Conservation (phyloP, 176 grass and related monocot species). For the Paspalum vaginatum region DNA sequence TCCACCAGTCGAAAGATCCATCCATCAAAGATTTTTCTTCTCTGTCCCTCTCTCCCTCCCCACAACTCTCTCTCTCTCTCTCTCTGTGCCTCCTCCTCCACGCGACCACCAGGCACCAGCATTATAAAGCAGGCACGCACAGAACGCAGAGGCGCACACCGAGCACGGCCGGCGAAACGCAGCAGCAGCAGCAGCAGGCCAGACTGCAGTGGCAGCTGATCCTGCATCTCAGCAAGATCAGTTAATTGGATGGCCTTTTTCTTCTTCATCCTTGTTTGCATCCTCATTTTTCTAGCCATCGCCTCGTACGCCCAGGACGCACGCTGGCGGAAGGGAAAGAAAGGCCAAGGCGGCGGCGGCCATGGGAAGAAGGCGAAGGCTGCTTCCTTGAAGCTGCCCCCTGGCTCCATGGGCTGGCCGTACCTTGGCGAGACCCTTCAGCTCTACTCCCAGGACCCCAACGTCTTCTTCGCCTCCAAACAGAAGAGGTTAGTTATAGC, state of each 20-base stretch:
- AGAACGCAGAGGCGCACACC: slow-evolving; percentile 9
- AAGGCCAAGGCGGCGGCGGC: slow-evolving; percentile 30
- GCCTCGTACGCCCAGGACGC: slow-evolving; percentile 20
- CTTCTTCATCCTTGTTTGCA: slow-evolving; percentile 35
- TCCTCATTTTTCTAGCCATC: slow-evolving; percentile 34
- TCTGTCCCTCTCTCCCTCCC: slow-evolving; percentile 20
- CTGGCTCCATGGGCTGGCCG: slow-evolving; percentile 91
- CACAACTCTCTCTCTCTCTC: slow-evolving; percentile 5
- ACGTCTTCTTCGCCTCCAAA: slow-evolving; percentile 77
- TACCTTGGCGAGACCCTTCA: slow-evolving; percentile 94
- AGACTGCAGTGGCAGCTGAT: slow-evolving; percentile 24
- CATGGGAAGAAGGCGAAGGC: neutral
- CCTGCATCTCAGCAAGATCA: slow-evolving; percentile 27
- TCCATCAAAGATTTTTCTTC: slow-evolving; percentile 44
- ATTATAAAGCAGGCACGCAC: neutral
- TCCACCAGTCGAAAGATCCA: slow-evolving; percentile 47
- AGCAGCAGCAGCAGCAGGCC: neutral
- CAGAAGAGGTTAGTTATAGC: slow-evolving; percentile 57
- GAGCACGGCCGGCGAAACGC: neutral
- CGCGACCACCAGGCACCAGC: slow-evolving; percentile 6
- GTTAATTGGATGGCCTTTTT: slow-evolving; percentile 51
- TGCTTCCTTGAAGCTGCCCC: slow-evolving; percentile 54
- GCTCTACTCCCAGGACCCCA: slow-evolving; percentile 93
- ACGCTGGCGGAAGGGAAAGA: slow-evolving; percentile 11
- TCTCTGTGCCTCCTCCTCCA: neutral